Evolutionary conservation across 1,284 basidiomycete genomes (phyloP).

Genomic region (Rhodotorula sp.): DNA sequence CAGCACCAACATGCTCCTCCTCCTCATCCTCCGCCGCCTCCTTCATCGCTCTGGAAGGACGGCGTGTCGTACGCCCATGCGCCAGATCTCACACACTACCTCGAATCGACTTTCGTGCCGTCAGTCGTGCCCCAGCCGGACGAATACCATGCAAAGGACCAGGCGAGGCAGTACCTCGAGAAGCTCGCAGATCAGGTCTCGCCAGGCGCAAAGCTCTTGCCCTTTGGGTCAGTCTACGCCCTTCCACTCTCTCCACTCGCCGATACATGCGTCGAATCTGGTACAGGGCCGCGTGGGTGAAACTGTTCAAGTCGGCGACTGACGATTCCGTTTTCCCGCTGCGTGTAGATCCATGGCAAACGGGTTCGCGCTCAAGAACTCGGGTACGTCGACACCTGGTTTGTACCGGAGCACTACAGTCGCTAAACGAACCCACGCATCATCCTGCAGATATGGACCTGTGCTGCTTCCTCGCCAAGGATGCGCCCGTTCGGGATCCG

Average conservation of each 20-base stretch:
- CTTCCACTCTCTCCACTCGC: too few relatives aligned
- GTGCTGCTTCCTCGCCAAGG: slow-evolving; percentile 88
- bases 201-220: slow-evolving; percentile 83
- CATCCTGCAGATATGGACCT: slow-evolving; percentile 84
- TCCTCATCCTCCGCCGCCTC: background rate
- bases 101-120: slow-evolving; percentile 62
- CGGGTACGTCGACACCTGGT: slow-evolving; percentile 57
- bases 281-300: background rate
- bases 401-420: background rate
- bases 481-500: slow-evolving; percentile 63
- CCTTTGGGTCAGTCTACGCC: slow-evolving; percentile 64
- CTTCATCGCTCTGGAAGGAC: background rate
- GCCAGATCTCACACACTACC: slow-evolving; percentile 32
- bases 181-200: slow-evolving; percentile 91
- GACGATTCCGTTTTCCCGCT: too few relatives aligned
- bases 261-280: background rate
- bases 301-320: background rate
- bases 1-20: background rate
- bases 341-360: slow-evolving; percentile 64
- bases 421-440: background rate
- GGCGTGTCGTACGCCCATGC: slow-evolving; percentile 23
- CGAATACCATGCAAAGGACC: slow-evolving; percentile 85
- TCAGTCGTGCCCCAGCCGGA: slow-evolving; percentile 83
- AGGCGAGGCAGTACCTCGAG: slow-evolving; percentile 90
- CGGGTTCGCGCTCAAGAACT: slow-evolving; percentile 90